Evolutionary conservation across 2,329 filamentous ascomycete species (phyloP).

Genomic region (Diplodia seriata): DNA sequence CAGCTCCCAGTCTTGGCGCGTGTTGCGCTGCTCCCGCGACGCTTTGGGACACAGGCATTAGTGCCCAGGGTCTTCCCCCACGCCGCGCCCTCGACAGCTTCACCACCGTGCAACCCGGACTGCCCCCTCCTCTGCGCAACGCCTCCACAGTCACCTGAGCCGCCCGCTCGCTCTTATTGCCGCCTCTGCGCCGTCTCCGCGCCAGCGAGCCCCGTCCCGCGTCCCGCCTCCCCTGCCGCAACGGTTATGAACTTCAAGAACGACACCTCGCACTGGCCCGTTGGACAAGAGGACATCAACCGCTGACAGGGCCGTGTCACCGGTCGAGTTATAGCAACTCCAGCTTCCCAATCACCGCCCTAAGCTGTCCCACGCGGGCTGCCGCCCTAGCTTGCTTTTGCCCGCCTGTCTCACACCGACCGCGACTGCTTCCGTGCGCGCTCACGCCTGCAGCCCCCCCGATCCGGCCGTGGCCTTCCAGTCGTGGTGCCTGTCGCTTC

Average conservation of each 20-base stretch:
- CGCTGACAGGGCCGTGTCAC: slow-evolving; percentile 40
- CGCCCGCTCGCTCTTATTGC: slow-evolving; percentile 14
- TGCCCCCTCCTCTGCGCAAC: slow-evolving; percentile 18
- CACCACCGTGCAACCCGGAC: slow-evolving; percentile 17
- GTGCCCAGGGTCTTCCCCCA: slow-evolving; percentile 14
- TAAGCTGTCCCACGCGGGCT: slow-evolving; percentile 12
- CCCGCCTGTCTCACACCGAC: slow-evolving; percentile 15
- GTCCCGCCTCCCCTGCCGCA: slow-evolving; percentile 12
- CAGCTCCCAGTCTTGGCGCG: slow-evolving; percentile 1
- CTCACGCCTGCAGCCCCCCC: slow-evolving; percentile 8
- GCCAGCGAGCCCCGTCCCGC: slow-evolving; percentile 7
- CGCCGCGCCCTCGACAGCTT: slow-evolving; percentile 8
- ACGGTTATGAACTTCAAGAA: slow-evolving; percentile 53
- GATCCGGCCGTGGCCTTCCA: slow-evolving; percentile 21
- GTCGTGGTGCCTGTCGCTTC: slow-evolving; percentile 12
- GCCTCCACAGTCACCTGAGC: slow-evolving; percentile 10
- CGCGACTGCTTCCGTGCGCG: neutral
- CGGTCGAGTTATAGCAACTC: slow-evolving; percentile 6
- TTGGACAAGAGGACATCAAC: slow-evolving; percentile 56
- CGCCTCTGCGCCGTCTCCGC: neutral
- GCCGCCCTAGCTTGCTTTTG: slow-evolving; percentile 29
- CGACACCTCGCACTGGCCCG: slow-evolving; percentile 52
- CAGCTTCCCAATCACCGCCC: slow-evolving; percentile 7
- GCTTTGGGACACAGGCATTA: slow-evolving; percentile 17
- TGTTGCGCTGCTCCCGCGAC: neutral